Conservation (phyloP, 2,329 filamentous ascomycete species). For the Periconia sp. region DNA sequence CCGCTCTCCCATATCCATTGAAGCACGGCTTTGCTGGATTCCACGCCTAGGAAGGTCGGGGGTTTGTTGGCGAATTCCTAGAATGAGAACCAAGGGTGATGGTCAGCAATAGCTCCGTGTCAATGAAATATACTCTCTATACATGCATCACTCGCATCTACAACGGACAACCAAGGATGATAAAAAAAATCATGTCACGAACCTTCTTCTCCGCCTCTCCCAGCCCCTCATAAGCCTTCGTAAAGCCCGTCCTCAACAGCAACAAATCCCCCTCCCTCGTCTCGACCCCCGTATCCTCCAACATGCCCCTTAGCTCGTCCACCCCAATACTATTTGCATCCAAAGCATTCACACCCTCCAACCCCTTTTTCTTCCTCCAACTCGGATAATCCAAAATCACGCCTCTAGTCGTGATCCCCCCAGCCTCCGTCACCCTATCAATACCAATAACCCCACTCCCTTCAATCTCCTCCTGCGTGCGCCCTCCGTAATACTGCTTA, state of each 20-base stretch:
- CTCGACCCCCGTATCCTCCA: conserved; percentile 35
- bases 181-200: not conserved
- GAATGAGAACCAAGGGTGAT: not conserved
- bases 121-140: no score
- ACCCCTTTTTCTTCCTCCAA: conserved; percentile 23
- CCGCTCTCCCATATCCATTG: conserved; percentile 51
- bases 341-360: conserved; percentile 22
- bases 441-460: conserved; percentile 45
- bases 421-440: conserved; percentile 34
- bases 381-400: conserved; percentile 38
- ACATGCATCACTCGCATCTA: no score
- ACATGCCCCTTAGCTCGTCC: conserved; percentile 32
- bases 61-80: conserved; percentile 28
- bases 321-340: conserved; percentile 22
- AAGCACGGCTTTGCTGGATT: conserved; percentile 38
- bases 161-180: no score
- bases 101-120: no score
- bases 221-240: conserved; percentile 40
- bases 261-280: conserved; percentile 36
- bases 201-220: conserved; percentile 17
- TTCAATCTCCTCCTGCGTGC: conserved; percentile 44
- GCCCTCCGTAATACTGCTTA: conserved; percentile 47
- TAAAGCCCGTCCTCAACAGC: conserved; percentile 36
- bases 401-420: conserved; percentile 33
- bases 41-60: conserved; percentile 45